Evolutionary conservation across 306 rosid genomes (phyloP).

Genomic region (Malus fusca): DNA sequence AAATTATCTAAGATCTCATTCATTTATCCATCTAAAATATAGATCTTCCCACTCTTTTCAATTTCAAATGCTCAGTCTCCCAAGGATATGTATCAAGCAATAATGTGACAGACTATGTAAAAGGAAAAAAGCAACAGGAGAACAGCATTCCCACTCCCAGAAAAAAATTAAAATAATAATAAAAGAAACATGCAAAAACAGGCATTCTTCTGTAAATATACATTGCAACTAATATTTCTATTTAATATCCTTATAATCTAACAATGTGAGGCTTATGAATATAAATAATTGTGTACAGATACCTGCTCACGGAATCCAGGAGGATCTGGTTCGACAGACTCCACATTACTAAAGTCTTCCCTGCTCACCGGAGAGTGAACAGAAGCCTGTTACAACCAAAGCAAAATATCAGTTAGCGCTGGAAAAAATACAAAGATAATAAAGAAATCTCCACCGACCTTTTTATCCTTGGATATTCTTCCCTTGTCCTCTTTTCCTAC

Average conservation of each 20-base stretch:
- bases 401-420: background rate
- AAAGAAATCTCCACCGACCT: constrained; percentile 40
- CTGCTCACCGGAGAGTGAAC: constrained; percentile 37
- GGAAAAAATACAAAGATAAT: background rate
- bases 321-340: constrained; percentile 73
- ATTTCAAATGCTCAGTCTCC: background rate
- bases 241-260: background rate
- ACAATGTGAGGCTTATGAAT: background rate
- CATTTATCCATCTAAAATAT: background rate
- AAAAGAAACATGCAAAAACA: background rate
- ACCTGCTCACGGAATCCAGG: constrained; percentile 94
- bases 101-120: background rate
- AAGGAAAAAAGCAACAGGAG: background rate
- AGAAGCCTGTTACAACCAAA: constrained; percentile 42
- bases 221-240: background rate
- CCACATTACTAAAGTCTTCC: constrained; percentile 56
- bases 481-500: constrained; percentile 85
- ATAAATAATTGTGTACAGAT: constrained; percentile 1
- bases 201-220: background rate
- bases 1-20: background rate
- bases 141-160: background rate
- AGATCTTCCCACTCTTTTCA: background rate
- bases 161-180: too few species aligned
- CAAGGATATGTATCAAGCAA: background rate
- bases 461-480: constrained; percentile 65